A percentile compares a stretch with the other conserved stretches of the same genome.
phyloP scores from a whole-genome alignment of 2,329 filamentous ascomycete genomes.

The Cordyceps cateniannulata region DNA sequence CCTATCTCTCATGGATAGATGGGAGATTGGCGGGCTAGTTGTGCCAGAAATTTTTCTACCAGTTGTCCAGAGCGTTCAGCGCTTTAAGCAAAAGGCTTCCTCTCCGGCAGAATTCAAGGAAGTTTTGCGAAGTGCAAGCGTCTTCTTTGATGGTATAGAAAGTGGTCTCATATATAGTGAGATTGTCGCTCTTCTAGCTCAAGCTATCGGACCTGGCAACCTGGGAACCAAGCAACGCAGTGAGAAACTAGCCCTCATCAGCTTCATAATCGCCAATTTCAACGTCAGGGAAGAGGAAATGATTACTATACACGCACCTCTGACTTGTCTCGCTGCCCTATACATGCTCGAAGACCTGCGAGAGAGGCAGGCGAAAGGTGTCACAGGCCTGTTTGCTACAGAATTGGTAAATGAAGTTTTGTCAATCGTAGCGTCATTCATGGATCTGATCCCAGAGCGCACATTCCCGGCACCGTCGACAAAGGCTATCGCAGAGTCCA shows the following conservation, averaged over 20 bases:
- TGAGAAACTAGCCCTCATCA: constrained; percentile 64
- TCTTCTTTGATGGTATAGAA: constrained; percentile 97
- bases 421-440: constrained; percentile 48
- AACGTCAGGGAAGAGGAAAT: constrained; percentile 96
- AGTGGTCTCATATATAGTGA: constrained; percentile 89
- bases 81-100: constrained; percentile 60
- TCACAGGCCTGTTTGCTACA: constrained; percentile 28
- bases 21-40: constrained; percentile 89
- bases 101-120: constrained; percentile 72
- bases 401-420: constrained; percentile 30
- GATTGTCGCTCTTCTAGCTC: constrained; percentile 60
- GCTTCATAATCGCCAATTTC: constrained; percentile 81
- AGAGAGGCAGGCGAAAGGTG: constrained; percentile 25
- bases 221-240: constrained; percentile 41
- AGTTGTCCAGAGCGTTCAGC: constrained; percentile 70
- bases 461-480: constrained; percentile 42
- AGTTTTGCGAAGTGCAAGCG: constrained; percentile 84
- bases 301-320: constrained; percentile 76
- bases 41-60: constrained; percentile 85
- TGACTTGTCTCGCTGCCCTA: constrained; percentile 53
- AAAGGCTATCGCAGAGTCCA: constrained; percentile 13
- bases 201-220: constrained; percentile 46
- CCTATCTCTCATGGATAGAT: constrained; percentile 93
- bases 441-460: constrained; percentile 59
- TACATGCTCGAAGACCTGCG: constrained; percentile 55